Base-by-base conservation (phyloP, 179 eudicot genomes). In the Sideroxylon spinosum region DNA sequence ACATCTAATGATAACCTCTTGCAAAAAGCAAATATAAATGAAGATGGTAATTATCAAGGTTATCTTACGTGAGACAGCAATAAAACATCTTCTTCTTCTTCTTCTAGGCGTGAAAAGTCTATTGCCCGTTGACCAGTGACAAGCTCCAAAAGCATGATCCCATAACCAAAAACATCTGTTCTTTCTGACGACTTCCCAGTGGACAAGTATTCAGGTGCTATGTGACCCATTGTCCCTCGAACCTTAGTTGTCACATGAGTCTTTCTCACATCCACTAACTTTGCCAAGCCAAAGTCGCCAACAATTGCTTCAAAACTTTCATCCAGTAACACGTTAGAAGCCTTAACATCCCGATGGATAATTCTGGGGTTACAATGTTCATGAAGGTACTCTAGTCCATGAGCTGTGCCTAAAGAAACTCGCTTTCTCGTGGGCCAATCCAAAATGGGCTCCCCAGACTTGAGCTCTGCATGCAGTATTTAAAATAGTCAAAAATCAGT, bases 261-360 rank as follows among this genome's bases (percentile, higher is more conserved):
- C 75, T 89, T 91, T 80, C 86, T 90, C 82, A 88, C 89, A 76
- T 90, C 94, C 94, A 90, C 88, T 46, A 90, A 87, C 81, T 84
- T 90, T 52, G 94, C 94, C 79, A 90, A 68, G 20, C 94, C 94
- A 82, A 90, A 90, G 77, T 90, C 94, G 71, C 94, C 94, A 55
- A 90, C 94, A 44, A 90, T 88, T 66, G 92, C 94, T 80, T 90
- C 94, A 80, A 87, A 90, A 57, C 6, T 19, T 78, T 90, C 93
- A 78, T 93, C 98, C n/a, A 93, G 85, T 68, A 93, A 77, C n/a
- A 93, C 93, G 82, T 93, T 93, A 73, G 98, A 97, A 78, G 98
- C 98, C 82, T 93, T 93, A 22, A 93, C 98, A 82, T 93, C 98
- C 61, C 98, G 91, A 57, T 17, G 62, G 22, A 57, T 19, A 57